Evolutionary conservation across 257 asterid genomes (phyloP).

Genomic region (Solanum raphanifolium): DNA sequence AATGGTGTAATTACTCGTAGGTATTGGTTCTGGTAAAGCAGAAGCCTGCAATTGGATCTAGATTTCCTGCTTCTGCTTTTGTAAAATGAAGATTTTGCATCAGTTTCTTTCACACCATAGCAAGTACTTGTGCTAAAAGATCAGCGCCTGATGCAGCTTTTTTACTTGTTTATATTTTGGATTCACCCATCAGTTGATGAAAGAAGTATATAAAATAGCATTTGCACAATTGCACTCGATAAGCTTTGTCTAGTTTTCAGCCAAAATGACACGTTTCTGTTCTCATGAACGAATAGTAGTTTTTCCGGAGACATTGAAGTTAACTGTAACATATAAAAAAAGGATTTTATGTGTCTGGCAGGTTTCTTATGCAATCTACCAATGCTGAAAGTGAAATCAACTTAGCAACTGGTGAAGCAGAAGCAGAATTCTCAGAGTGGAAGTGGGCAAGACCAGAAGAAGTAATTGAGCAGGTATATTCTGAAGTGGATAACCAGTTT

Average conservation of each 20-base stretch:
- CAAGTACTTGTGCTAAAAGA: not conserved
- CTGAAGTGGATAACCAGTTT: not conserved
- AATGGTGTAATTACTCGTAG: not conserved
- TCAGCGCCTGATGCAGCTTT: not conserved
- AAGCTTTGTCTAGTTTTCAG: not conserved
- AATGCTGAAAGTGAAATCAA: slow-evolving; percentile 78
- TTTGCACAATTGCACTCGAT: not conserved
- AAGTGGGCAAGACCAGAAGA: slow-evolving; percentile 92
- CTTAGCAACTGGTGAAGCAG: slow-evolving; percentile 63
- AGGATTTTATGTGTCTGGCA: slow-evolving; percentile 9
- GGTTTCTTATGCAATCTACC: slow-evolving; percentile 84
- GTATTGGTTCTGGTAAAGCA: not conserved
- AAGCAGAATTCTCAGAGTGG: slow-evolving; percentile 92
- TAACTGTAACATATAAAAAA: not conserved
- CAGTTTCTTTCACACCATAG: not conserved
- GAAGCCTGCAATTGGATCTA: not conserved
- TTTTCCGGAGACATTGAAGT: not conserved
- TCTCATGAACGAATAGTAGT: not conserved
- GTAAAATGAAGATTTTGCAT: not conserved
- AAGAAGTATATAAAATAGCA: not conserved
- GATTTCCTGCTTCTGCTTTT: not conserved
- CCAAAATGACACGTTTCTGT: not conserved
- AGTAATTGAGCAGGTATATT: slow-evolving; percentile 72
- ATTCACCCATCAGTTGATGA: not conserved
- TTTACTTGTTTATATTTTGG: not conserved